Percentiles rank a stretch among this genome's conserved stretches.
Conservation (phyloP, 1,139 yeast species). For the Pichia sp. region DNA sequence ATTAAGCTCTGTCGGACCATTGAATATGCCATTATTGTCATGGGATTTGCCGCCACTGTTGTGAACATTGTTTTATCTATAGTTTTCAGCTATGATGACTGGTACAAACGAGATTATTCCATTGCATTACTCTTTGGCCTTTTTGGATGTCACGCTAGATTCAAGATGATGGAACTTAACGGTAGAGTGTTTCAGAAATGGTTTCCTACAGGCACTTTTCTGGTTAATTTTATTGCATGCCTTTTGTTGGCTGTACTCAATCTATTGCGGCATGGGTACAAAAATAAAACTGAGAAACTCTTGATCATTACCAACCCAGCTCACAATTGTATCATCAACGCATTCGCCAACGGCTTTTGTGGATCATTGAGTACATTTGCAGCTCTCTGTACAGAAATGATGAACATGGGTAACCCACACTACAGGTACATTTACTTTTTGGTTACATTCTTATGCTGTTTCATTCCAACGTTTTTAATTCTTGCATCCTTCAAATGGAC, state of each 20-base stretch:
- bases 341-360: slow-evolving; percentile 63
- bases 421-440: slow-evolving; percentile 2
- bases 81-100: slow-evolving; percentile 15
- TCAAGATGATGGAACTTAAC: slow-evolving; percentile 41
- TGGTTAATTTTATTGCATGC: slow-evolving; percentile 56
- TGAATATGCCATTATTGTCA: slow-evolving; percentile 9
- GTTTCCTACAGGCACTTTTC: slow-evolving; percentile 70
- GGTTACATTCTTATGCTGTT: not conserved
- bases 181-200: slow-evolving; percentile 16
- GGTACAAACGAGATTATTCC: slow-evolving; percentile 56
- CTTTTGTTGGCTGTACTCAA: slow-evolving; percentile 45
- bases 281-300: slow-evolving; percentile 3
- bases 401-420: slow-evolving; percentile 25
- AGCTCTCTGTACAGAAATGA: slow-evolving; percentile 63
- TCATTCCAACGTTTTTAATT: not conserved
- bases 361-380: slow-evolving; percentile 73
- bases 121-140: slow-evolving; percentile 56
- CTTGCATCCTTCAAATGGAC: not conserved
- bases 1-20: slow-evolving; percentile 1
- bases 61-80: slow-evolving; percentile 19
- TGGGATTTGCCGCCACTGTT: slow-evolving; percentile 15
- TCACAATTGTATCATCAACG: slow-evolving; percentile 47
- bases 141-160: slow-evolving; percentile 55
- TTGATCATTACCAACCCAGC: slow-evolving; percentile 30
- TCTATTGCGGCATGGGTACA: slow-evolving; percentile 41